Conservation (phyloP, 306 rosid genomes). For the Prunus armeniaca region DNA sequence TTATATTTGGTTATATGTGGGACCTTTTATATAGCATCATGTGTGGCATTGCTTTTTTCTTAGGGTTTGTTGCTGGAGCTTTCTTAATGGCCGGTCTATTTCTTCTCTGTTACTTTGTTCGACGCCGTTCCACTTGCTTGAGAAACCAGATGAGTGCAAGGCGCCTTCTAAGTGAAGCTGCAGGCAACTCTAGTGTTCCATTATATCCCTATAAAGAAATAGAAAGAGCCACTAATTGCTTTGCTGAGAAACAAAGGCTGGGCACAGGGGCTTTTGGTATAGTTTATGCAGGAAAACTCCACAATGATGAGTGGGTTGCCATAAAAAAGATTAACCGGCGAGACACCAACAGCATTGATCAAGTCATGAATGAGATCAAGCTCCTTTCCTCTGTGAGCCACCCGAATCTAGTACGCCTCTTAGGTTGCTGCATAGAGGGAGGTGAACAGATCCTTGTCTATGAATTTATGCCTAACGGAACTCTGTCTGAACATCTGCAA, state of each 20-base stretch:
- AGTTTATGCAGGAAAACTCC: slow-evolving; percentile 83
- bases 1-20: not conserved
- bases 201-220: slow-evolving; percentile 75
- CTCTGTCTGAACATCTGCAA: slow-evolving; percentile 81
- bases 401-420: slow-evolving; percentile 83
- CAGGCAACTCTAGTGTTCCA: slow-evolving; percentile 75
- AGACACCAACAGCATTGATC: slow-evolving; percentile 79
- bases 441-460: slow-evolving; percentile 93
- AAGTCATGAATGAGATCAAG: slow-evolving; percentile 94
- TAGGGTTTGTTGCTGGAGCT: slow-evolving; percentile 59
- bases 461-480: slow-evolving; percentile 90
- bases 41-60: slow-evolving; percentile 14
- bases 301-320: slow-evolving; percentile 77
- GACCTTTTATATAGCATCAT: slow-evolving; percentile 9
- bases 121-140: slow-evolving; percentile 67
- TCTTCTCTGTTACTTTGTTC: slow-evolving; percentile 46
- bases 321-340: slow-evolving; percentile 76
- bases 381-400: slow-evolving; percentile 96
- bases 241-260: slow-evolving; percentile 68
- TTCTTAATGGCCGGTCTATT: slow-evolving; percentile 46
- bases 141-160: slow-evolving; percentile 55
- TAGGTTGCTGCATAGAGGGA: slow-evolving; percentile 91
- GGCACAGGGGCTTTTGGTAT: slow-evolving; percentile 97
- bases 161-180: slow-evolving; percentile 74
- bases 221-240: slow-evolving; percentile 71